Evolutionary conservation across 1,139 yeast species (phyloP), one percentile per base, ranked within the genome.

Genomic region (Spathaspora sp.): DNA sequence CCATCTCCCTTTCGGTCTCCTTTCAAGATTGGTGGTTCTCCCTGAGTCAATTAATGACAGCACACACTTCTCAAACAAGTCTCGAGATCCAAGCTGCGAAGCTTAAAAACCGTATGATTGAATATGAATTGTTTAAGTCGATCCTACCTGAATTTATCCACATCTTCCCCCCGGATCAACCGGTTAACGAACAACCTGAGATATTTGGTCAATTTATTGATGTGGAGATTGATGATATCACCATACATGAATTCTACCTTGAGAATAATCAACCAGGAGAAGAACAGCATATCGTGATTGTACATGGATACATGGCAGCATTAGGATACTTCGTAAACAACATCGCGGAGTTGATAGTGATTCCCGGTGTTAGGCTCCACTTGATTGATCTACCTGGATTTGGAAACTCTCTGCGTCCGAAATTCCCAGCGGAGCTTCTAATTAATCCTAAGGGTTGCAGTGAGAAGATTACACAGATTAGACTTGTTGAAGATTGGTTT

Each of bases 221-320:
- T 51, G 59, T 64, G 2, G 58, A 57, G 18, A 52, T 73, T n/a
- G 61, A 60, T 15, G 65, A 64, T 1, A 55, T 61, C 13, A 57
- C 58, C 17, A 67, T 73, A 34, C 78, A 73, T 51, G 78, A 73
- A 52, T 64, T 72, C 42, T 68, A 59, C 45, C 54, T 73, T 20
- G 65, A 59, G 39, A 68, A 70, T 53, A 58, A 56, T 3, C 23
- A 7, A 2, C 13, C 11, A 17, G 39, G 52, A 7, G 57, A 56
- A 11, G 48, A 41, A 3, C 50, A 49, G 2, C 69, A 68, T 45
- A 52, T 73, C 2, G 73, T 73, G 2, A 55, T 71, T 2, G 63
- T 73, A 11, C 79, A 74, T 51, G 79, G 79, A 7, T 74, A 72
- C 51, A 73, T 73, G 78, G 79, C 79, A 1, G 77, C 78, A 1